Percentiles rank a stretch among this genome's conserved stretches.
These are phyloP conservation scores for Talaromyces amestolkiae DNA, from an alignment of 2,329 filamentous ascomycete species.

Conservation along the genomic window DNA sequence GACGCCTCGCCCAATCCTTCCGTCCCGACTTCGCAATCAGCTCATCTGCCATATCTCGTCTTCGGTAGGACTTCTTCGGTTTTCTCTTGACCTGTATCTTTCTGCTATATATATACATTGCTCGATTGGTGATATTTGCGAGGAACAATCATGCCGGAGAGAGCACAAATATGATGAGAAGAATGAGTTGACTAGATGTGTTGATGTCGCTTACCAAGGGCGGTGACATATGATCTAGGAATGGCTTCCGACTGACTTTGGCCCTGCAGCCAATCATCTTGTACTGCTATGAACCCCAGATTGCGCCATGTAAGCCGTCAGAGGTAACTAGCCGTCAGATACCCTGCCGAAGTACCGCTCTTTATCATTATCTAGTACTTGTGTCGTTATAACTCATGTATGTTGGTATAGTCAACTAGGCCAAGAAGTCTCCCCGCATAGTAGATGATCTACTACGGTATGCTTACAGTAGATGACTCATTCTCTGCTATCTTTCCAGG, in stretches of 20 bases:
- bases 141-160: slow-evolving; percentile 55
- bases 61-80: slow-evolving; percentile 32
- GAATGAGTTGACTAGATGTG: slow-evolving; percentile 51
- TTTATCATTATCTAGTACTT: no score
- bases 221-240: slow-evolving; percentile 48
- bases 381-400: no score
- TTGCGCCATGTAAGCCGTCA: no score
- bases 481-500: no score
- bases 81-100: slow-evolving; percentile 26
- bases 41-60: slow-evolving; percentile 39
- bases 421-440: no score
- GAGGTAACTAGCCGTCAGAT: no score
- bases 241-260: slow-evolving; percentile 47
- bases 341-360: no score
- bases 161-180: slow-evolving; percentile 53
- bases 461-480: no score
- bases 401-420: no score
- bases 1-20: slow-evolving; percentile 37
- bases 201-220: slow-evolving; percentile 57
- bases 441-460: no score
- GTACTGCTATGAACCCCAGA: no score
- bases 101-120: slow-evolving; percentile 54
- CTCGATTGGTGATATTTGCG: slow-evolving; percentile 52
- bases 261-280: slow-evolving; percentile 51
- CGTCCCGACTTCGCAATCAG: slow-evolving; percentile 36